Base-by-base conservation (phyloP, 2,329 filamentous ascomycete genomes). In the Apiospora koreana region DNA sequence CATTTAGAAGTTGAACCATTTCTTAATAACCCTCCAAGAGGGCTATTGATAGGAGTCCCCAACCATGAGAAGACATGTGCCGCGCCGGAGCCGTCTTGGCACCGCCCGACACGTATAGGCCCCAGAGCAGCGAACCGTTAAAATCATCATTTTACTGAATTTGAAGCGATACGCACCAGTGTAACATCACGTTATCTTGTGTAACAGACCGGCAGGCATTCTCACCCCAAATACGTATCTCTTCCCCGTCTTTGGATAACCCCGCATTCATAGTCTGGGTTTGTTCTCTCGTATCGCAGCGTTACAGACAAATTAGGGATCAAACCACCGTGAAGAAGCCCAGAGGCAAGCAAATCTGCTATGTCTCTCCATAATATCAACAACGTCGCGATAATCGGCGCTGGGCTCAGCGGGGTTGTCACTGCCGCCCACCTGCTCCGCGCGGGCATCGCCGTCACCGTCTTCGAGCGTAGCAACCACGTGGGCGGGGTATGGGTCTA, bases 401-500 rank as follows among this genome's bases (percentile, higher is more conserved):
- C 88, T 8, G 90, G 91, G 1, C 88, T 90, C 2, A 86, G 86
- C 69, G 91, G 91, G 16, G 80, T 92, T 18, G 86, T 86, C 69
- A 86, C 89, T 54, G 89, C 89, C 58, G 92, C 91, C 84, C 90
- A 90, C 75, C 80, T 93, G 2, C 80, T 87, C 6, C 89, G 88
- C 0, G 89, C 91, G 75, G 86, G 87, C 65, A 80, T 82, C 6
- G 91, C 91, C 71, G 83, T 86, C 16, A 85, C 82, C 16, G 79
- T 92, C 3, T 91, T 90, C 73, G 91, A 93, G 76, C 89, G 92
- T 76, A 86, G 89, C 48, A 81, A 81, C 46, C 81, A 79, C 3
- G 82, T 86, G 10, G 91, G 90, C 9, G 91, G 91, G 1, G 85
- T 90, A 8, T 93, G 91, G 91, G 91, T 89, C 72, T 89, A 91